These are phyloP conservation scores for Arthrobotrys entomopaga DNA, from an alignment of 2,329 filamentous ascomycete species.

Conservation along the genomic window DNA sequence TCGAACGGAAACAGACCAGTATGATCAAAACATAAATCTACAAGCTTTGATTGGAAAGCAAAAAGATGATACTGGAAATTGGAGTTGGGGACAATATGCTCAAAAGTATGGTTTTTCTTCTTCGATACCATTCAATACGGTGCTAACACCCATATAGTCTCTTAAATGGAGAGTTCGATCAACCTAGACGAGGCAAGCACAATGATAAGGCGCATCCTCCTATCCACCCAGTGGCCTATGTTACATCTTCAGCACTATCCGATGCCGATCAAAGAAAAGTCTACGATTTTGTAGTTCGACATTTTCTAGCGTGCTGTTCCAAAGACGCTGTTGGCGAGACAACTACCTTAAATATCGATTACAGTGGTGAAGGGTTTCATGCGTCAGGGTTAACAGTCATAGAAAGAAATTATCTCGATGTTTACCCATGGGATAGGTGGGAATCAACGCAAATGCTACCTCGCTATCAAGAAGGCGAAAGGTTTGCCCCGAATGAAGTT, in stretches of 20 bases:
- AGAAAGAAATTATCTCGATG: conserved; percentile 90
- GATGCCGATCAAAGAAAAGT: conserved; percentile 77
- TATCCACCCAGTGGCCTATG: conserved; percentile 94
- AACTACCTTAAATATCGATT: conserved; percentile 84
- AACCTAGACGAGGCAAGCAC: conserved; percentile 82
- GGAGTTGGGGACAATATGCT: conserved; percentile 81
- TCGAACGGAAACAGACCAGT: conserved; percentile 95
- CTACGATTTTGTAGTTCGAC: conserved; percentile 90
- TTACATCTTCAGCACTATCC: conserved; percentile 70
- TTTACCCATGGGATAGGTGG: conserved; percentile 97
- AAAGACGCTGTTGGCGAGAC: conserved; percentile 88
- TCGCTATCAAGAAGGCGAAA: conserved; percentile 79
- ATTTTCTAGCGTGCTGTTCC: conserved; percentile 94
- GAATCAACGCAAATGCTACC: conserved; percentile 85
- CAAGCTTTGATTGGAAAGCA: conserved; percentile 84
- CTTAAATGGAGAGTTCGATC: conserved; percentile 78
- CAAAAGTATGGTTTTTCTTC: conserved; percentile 64
- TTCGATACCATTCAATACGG: background rate
- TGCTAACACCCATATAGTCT: conserved; percentile 64
- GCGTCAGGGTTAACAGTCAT: conserved; percentile 85
- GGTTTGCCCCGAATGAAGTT: conserved; percentile 87
- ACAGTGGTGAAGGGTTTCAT: conserved; percentile 80
- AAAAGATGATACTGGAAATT: conserved; percentile 69
- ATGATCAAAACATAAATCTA: conserved; percentile 88
- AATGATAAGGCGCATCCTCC: conserved; percentile 98